Conservation (phyloP, 1,284 basidiomycete genomes). For the Moniliophthora roreri region DNA sequence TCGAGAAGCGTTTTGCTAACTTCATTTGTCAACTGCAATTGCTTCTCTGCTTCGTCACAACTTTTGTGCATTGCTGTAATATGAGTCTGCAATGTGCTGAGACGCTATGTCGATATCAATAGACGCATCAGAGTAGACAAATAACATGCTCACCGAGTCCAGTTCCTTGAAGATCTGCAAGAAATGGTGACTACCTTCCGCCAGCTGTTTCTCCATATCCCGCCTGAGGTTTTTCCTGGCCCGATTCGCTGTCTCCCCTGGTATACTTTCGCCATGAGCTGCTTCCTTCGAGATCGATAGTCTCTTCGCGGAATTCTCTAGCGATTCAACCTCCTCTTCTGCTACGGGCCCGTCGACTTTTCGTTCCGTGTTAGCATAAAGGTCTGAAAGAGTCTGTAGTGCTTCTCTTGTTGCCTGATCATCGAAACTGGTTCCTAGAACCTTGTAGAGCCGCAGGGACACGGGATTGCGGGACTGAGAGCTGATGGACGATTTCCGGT, state of each 20-base stretch:
- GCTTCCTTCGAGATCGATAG: conserved; percentile 10
- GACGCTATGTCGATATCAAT: conserved; percentile 53
- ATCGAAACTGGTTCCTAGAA: conserved; percentile 82
- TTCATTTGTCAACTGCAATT: conserved; percentile 75
- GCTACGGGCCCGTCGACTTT: conserved; percentile 30
- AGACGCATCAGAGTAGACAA: conserved; percentile 1
- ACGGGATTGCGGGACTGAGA: conserved; percentile 61
- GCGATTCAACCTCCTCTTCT: conserved; percentile 35
- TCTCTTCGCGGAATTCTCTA: conserved; percentile 24
- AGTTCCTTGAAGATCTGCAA: conserved; percentile 83
- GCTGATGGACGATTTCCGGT: neutral
- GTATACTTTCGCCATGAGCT: conserved; percentile 24
- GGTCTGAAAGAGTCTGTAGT: conserved; percentile 77
- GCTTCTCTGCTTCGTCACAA: conserved; percentile 81
- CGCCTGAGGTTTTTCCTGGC: conserved; percentile 79
- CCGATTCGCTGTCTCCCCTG: conserved; percentile 58
- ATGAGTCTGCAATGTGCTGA: conserved; percentile 74
- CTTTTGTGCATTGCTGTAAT: conserved; percentile 77
- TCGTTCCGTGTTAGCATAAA: conserved; percentile 50
- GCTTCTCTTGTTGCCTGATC: conserved; percentile 81
- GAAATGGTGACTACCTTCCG: conserved; percentile 80
- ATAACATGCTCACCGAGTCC: conserved; percentile 66
- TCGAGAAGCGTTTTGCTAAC: conserved; percentile 85
- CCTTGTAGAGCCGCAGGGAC: conserved; percentile 83
- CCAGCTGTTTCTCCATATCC: conserved; percentile 82